Base-by-base conservation (phyloP, 1,284 basidiomycete genomes). In the Wallemia hederae region DNA sequence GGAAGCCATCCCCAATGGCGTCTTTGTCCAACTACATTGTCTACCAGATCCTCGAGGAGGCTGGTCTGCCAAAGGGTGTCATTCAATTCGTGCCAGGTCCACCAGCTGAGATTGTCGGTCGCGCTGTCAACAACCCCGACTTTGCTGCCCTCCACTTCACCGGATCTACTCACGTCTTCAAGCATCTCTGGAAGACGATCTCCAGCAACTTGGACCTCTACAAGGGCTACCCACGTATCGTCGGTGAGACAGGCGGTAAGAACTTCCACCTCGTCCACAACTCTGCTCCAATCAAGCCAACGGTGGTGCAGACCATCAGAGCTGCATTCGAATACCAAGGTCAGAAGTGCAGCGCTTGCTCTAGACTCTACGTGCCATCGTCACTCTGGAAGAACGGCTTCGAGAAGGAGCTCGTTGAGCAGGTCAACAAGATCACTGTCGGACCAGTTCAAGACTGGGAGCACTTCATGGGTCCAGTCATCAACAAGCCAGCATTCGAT, bases 321-420 rank as follows among this genome's bases (percentile, higher is more conserved):
- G 86, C 78, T 24, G 91, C 82, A 0, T 98, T 96, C 71, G 92
- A 99, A 73, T 99, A 97, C 73, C 89, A 91, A 74, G 91, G 88
- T 58, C 94, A 98, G 70, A 98, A 99, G 73, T 99, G 92, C 72
- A 92, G 88, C 29, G 92, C 94, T 0, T 78, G 94, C 27, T 91
- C 89, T 2, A 78, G 92, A 59, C 70, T 87, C 49, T 99, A 98
- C 72, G 86, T 98, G 17, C 81, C 94, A 55, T 74, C 78, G 56
- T 86, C 85, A 1, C 70, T 87, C 59, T 98, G 92, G 94, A 64
- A 63, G 58, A 76, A 81, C 61, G 75, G 74, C 58, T 87, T 86
- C 57, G 96, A 97, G 78, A 85, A 85, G 72, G 80, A 86, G 59
- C 74, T 96, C 58, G 72, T 88, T 63, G 69, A 74, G 33, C 83